These are phyloP conservation scores for Pseudomonodictys pantanalensis DNA, from an alignment of 495 filamentous ascomycete species.

Conservation along the genomic window DNA sequence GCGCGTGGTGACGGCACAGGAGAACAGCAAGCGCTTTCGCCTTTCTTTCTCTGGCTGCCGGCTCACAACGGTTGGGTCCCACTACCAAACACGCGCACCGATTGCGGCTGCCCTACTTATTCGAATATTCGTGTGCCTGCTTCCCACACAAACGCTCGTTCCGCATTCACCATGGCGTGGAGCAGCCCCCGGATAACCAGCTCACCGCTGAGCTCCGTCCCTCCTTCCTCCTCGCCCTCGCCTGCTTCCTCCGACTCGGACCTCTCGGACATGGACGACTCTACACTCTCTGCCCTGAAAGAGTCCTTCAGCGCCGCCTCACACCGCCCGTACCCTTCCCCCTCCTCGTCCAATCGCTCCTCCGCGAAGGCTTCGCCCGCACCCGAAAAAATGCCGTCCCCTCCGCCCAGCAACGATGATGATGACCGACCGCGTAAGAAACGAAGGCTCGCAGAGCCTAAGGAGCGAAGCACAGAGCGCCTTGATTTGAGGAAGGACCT, in stretches of 20 bases:
- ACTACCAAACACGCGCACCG: not conserved
- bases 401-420: slow-evolving; percentile 48
- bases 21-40: no score
- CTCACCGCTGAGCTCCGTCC: slow-evolving; percentile 58
- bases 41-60: no score
- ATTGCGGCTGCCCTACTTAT: not conserved
- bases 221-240: slow-evolving; percentile 6
- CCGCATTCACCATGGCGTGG: slow-evolving; percentile 45
- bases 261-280: slow-evolving; percentile 36
- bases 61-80: no score
- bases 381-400: slow-evolving; percentile 35
- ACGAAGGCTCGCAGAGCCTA: slow-evolving; percentile 63
- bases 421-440: slow-evolving; percentile 66
- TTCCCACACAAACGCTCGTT: slow-evolving; percentile 1
- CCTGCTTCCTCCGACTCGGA: slow-evolving; percentile 9
- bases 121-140: not conserved
- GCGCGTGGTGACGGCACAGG: no score
- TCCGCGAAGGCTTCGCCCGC: slow-evolving; percentile 39
- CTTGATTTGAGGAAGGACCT: slow-evolving; percentile 62
- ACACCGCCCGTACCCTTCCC: slow-evolving; percentile 46
- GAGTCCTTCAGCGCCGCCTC: slow-evolving; percentile 21
- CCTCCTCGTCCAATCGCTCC: slow-evolving; percentile 59
- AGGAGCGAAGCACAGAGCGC: slow-evolving; percentile 71
- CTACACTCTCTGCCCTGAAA: slow-evolving; percentile 57
- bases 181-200: slow-evolving; percentile 43